Base-by-base conservation (phyloP, 805 yeast species). In the Ogataea nonfermentans region DNA sequence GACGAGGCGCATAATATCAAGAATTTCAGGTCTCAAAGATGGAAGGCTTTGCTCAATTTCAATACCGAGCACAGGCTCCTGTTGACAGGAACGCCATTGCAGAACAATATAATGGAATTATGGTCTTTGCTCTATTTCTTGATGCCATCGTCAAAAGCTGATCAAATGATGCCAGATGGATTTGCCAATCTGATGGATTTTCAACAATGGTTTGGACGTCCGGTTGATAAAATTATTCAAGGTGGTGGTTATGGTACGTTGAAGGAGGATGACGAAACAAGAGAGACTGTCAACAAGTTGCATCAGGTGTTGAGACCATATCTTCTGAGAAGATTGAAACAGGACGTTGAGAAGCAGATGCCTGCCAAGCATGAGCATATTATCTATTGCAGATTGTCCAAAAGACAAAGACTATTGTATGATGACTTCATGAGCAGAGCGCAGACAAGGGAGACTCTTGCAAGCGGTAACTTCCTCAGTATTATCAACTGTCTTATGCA, bases 1-100 rank as follows among this genome's bases (percentile, higher is more conserved):
- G 99, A 93, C 66, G 99, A 93, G 59, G 99, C 99, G 0, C 99
- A 93, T 61, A 93, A 93, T 54, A 93, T 93, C 66, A 93, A 93
- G 59, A 93, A 93, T 53, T 93, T 93, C 66, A 73, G 96, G 51
- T 91, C 98, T 1, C 93, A 91, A 43, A 76, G 99, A 52, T 93
- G 99, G 99, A 93, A 86, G 66, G 95, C 98, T 0, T 68, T 93
- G 37, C 69, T 93, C 49, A 95, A 95, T 59, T 93, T 93, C 67
- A 93, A 91, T 54, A 86, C 98, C 1, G 91, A 84, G 54, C 76
- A 95, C 58, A 74, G 99, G 46, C 66, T 93, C 35, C 66, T 93
- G 39, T 68, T 93, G 34, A 93, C 99, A 0, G 99, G 99, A 68
- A 93, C 99, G 0, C 99, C 99, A 1, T 68, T 93, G 37, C 99